These are phyloP conservation scores for Septoria petroselini DNA, from an alignment of 2,329 filamentous ascomycete species.

Conservation along the genomic window DNA sequence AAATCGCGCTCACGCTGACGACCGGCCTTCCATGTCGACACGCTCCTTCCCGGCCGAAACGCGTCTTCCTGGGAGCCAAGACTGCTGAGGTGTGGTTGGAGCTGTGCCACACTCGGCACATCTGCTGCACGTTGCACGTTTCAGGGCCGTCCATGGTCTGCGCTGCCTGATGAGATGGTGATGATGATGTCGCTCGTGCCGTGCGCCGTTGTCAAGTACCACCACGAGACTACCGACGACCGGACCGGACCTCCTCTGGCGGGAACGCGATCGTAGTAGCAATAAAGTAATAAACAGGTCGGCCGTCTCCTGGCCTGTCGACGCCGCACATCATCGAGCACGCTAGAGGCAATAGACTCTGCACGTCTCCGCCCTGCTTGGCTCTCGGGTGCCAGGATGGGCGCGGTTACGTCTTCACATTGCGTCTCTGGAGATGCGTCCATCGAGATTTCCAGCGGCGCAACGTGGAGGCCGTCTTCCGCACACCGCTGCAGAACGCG, in stretches of 20 bases:
- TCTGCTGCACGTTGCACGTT: too few relatives aligned
- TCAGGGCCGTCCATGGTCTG: too few relatives aligned
- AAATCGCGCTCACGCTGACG: too few relatives aligned
- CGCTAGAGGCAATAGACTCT: not conserved
- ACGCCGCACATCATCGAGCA: not conserved
- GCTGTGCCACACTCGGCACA: too few relatives aligned
- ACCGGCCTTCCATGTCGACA: not conserved
- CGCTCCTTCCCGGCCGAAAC: not conserved
- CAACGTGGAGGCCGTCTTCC: not conserved
- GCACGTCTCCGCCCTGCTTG: not conserved
- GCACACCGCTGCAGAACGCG: not conserved
- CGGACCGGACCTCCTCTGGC: too few relatives aligned
- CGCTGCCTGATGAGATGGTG: too few relatives aligned
- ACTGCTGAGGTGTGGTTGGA: too few relatives aligned
- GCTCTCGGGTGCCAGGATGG: not conserved
- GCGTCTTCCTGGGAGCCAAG: not conserved
- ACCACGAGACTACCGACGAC: too few relatives aligned
- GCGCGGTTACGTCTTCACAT: not conserved
- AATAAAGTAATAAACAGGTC: not conserved
- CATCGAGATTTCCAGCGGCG: not conserved
- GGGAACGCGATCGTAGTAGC: not conserved
- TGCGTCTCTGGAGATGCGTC: not conserved
- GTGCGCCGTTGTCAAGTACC: too few relatives aligned
- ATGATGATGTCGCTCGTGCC: too few relatives aligned
- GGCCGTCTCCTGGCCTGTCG: not conserved